phyloP scores from a whole-genome alignment of 345 rosid species.

The Hibiscus mutabilis region DNA sequence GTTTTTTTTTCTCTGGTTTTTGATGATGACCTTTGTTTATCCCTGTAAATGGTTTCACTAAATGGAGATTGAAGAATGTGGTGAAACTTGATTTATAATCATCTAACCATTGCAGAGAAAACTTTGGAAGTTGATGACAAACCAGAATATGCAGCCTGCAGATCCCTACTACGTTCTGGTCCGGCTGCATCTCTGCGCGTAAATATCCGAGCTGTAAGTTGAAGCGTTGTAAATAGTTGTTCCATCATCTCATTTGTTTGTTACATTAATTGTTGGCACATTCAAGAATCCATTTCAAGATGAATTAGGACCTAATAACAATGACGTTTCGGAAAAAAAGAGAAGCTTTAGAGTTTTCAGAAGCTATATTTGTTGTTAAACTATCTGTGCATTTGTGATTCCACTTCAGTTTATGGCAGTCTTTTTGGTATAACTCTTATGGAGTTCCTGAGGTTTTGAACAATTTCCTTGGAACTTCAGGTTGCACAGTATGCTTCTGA shows the following conservation, averaged over 20 bases:
- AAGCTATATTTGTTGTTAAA: neutral
- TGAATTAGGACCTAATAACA: neutral
- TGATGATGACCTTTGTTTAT: no score
- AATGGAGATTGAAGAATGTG: constrained; percentile 3
- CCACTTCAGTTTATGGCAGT: no score
- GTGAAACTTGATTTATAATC: constrained; percentile 11
- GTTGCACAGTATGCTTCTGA: constrained; percentile 90
- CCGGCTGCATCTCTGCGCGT: constrained; percentile 76
- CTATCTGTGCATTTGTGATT: neutral
- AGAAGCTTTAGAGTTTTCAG: neutral
- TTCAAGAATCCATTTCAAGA: neutral
- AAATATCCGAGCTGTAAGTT: constrained; percentile 73
- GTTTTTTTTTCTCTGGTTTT: no score
- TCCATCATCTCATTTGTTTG: neutral
- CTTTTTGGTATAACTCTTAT: no score
- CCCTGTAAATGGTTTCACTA: neutral
- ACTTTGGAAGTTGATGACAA: constrained; percentile 49
- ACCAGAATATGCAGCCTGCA: constrained; percentile 51
- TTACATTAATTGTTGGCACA: neutral
- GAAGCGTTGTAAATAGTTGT: neutral
- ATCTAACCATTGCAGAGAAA: constrained; percentile 30
- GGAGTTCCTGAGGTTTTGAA: constrained; percentile 26
- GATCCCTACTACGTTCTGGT: constrained; percentile 59
- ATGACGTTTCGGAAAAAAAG: neutral
- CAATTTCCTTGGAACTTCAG: constrained; percentile 44